phyloP scores from a whole-genome alignment of 148 eudicot genomes.

The Camellia lanceoleosa region DNA sequence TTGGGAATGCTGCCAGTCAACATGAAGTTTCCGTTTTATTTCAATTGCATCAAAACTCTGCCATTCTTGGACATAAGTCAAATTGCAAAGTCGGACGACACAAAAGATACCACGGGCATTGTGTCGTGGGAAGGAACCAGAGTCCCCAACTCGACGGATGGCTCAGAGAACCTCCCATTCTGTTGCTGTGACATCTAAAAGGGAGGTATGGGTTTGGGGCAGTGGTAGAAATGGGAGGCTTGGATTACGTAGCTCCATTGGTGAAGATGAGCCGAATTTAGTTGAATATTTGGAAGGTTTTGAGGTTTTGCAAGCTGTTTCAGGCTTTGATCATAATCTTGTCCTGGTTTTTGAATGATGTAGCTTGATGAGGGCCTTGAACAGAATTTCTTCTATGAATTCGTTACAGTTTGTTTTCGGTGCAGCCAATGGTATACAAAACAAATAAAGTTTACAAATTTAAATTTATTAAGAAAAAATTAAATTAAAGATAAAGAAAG shows the following conservation, averaged over 20 bases:
- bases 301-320: conserved; percentile 67
- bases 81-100: conserved; percentile 15
- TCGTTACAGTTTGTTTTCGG: too few species aligned
- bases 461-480: too few species aligned
- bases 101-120: conserved; percentile 23
- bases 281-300: conserved; percentile 50
- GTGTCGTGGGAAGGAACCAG: conserved; percentile 90
- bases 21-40: conserved; percentile 34
- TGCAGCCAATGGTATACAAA: too few species aligned
- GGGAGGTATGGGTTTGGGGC: conserved; percentile 83
- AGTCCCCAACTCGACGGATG: conserved; percentile 74
- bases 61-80: conserved; percentile 75
- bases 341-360: conserved; percentile 41
- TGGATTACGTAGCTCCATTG: conserved; percentile 81
- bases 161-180: conserved; percentile 70
- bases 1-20: conserved; percentile 62
- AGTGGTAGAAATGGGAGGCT: conserved; percentile 90
- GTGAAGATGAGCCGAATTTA: conserved; percentile 65
- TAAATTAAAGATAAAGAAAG: too few species aligned
- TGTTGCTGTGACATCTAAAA: conserved; percentile 46
- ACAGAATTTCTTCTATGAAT: too few species aligned
- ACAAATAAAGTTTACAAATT: too few species aligned
- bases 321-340: conserved; percentile 87
- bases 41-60: conserved; percentile 74
- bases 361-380: too few species aligned